Base-by-base conservation (phyloP, 495 filamentous ascomycete species). In the Hypoxylon cercidicola region DNA sequence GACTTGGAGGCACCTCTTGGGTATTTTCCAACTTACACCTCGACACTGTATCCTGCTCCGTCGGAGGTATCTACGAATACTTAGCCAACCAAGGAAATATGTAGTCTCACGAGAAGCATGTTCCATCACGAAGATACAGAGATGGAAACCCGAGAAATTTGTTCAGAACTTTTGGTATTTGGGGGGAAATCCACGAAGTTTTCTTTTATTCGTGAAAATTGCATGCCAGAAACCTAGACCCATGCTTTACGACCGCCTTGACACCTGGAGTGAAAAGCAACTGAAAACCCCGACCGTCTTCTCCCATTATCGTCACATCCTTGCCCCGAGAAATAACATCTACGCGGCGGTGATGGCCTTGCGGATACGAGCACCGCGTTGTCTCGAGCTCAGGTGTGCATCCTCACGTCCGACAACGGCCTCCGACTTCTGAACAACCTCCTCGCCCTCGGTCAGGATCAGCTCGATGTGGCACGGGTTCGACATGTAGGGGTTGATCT, bases 401-500 rank as follows among this genome's bases (percentile, higher is more conserved):
- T 78, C 70, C 67, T 90, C 85, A 62, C 85, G 83, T 68, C 85
- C 81, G 52, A 83, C 84, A 69, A 87, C 83, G 39, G 84, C 77
- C 67, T 87, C 84, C 37, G 85, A 87, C 86, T 97, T 97, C 81
- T 92, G 86, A 64, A 97, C 89, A 64, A 90, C 85, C 85, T 99
- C 95, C 74, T 93, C 88, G 55, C 85, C 91, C 85, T 99, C 96
- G 74, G 96, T 97, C 69, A 99, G 88, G 89, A 99, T 98, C 60
- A 98, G 83, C 85, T 99, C 95, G 82, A 99, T 95, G 86, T 99
- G 95, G 89, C 93, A 99, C 64, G 95, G 95, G 87, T 97, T 96
- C 57, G 92, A 97, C 96, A 98, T 97, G 87, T 97, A 97, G 55
- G 93, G 93, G 87, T 97, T 97, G 85, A 98, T 98, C 93, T 97